A percentile compares a stretch with the other conserved stretches of the same genome.
Evolutionary conservation across 352 stramenopile species (phyloP).

Genomic region (Phytophthora cryptogea): DNA sequence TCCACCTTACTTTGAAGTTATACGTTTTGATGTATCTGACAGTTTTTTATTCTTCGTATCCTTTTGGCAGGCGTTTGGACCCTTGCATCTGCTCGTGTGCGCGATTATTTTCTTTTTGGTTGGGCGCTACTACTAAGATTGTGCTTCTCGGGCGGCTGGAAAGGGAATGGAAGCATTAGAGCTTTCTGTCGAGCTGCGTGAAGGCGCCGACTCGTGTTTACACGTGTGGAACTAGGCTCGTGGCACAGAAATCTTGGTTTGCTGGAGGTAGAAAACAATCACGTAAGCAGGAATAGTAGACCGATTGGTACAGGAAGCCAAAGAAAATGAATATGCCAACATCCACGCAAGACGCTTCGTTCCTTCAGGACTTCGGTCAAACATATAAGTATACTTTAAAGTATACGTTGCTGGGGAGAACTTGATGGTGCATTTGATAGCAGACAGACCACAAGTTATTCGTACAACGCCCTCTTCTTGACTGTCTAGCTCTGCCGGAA

Average conservation of each 20-base stretch:
- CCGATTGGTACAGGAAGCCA: conserved; percentile 19
- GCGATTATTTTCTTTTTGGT: conserved; percentile 92
- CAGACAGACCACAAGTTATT: conserved; percentile 20
- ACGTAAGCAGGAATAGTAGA: conserved; percentile 20
- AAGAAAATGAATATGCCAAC: conserved; percentile 31
- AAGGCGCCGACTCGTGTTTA: conserved; percentile 17
- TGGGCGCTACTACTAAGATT: conserved; percentile 77
- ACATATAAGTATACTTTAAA: neutral
- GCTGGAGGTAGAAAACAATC: conserved; percentile 20
- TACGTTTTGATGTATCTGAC: neutral
- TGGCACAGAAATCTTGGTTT: conserved; percentile 18
- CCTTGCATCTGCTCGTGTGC: conserved; percentile 86
- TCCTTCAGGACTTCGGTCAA: neutral
- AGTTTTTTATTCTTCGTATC: conserved; percentile 6
- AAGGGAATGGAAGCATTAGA: conserved; percentile 28
- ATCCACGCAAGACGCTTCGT: conserved; percentile 5
- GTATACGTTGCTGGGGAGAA: neutral
- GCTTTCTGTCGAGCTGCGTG: conserved; percentile 25
- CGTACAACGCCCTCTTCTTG: conserved; percentile 8
- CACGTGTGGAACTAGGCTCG: conserved; percentile 18
- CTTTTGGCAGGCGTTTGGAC: conserved; percentile 56
- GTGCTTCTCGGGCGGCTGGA: neutral
- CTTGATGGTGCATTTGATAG: conserved; percentile 27
- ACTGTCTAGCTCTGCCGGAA: conserved; percentile 7
- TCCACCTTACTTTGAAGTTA: conserved; percentile 1